Evolutionary conservation across 2,329 filamentous ascomycete genomes (phyloP).

Genomic region (Cadophora luteo-olivacea): DNA sequence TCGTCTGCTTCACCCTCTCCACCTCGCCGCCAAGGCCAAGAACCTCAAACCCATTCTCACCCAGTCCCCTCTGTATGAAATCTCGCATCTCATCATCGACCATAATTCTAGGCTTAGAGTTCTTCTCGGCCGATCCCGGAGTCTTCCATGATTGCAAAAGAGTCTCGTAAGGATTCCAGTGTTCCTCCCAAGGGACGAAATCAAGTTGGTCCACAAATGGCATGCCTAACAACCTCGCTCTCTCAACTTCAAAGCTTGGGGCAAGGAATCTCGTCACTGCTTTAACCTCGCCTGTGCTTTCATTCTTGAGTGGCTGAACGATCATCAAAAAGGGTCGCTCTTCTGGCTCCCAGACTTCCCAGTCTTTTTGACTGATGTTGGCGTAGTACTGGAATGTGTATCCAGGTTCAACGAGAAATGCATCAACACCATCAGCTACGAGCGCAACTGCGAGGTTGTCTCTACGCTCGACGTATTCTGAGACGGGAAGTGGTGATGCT

Average conservation of each 20-base stretch:
- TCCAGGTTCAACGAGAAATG: slow-evolving; percentile 67
- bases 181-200: slow-evolving; percentile 67
- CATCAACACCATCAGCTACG: slow-evolving; percentile 57
- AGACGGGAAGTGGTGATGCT: slow-evolving; percentile 53
- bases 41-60: slow-evolving; percentile 59
- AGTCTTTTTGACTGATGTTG: slow-evolving; percentile 65
- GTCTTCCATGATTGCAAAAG: slow-evolving; percentile 50
- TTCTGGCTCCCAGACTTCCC: slow-evolving; percentile 71
- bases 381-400: slow-evolving; percentile 70
- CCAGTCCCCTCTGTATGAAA: slow-evolving; percentile 65
- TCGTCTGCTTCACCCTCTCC: slow-evolving; percentile 64
- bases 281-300: slow-evolving; percentile 49
- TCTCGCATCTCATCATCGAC: slow-evolving; percentile 70
- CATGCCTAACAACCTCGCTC: slow-evolving; percentile 64
- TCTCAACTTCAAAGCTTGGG: slow-evolving; percentile 65
- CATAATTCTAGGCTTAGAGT: slow-evolving; percentile 55
- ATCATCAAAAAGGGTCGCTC: slow-evolving; percentile 69
- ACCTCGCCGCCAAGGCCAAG: slow-evolving; percentile 59
- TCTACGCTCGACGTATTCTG: slow-evolving; percentile 61
- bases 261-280: slow-evolving; percentile 65
- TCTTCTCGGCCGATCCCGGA: slow-evolving; percentile 17
- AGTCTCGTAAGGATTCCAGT: slow-evolving; percentile 67
- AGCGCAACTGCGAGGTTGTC: slow-evolving; percentile 63
- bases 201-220: slow-evolving; percentile 57
- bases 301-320: slow-evolving; percentile 53